Evolutionary conservation across 2,329 filamentous ascomycete genomes (phyloP), one percentile per base, ranked within the genome.

Genomic region (Ophiocordyceps camponoti-rufipedis): DNA sequence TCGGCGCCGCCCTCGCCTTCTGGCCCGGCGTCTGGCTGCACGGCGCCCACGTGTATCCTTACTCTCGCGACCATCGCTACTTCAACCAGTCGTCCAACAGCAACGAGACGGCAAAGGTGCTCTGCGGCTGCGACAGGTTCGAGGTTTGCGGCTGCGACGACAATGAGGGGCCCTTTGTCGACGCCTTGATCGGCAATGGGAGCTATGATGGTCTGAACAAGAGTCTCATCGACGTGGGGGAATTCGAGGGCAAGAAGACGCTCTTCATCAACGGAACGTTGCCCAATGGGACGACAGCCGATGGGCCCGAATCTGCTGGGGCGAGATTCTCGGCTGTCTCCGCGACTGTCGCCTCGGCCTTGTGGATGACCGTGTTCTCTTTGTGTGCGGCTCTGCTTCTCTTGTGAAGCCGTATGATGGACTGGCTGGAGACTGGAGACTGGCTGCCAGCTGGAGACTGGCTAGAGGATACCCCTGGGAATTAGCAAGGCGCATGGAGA

Each of bases 211-310:
- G 57, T 3, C 64, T 83, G 45, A 80, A 86, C 63, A 69, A 75
- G 53, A 69, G 67, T 0, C 52, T 85, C 2, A 70, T 85, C 47
- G 71, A 67, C 12, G 71, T 88, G 1, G 74, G 71, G 2, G 47
- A 58, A 19, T 58, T 55, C 49, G 44, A 53, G 32, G 49, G 50
- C 42, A 35, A 62, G 69, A 45, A 70, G 49, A 80, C 74, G 1
- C 71, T 91, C 35, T 66, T 84, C 29, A 64, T 89, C 57, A 86
- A 87, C 57, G 85, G 85, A n/a, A 83, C 80, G 0, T 64, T 89
- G 4, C 74, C 78, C 29, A 81, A 82, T 52, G 76, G 75, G 43
- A 82, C 79, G 1, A 79, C 75, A 0, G 67, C 49, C 13, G 57
- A 54, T 39, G 53, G 48, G 2, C 48, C 52, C 5, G 48, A 57